Evolutionary conservation across 768 basidiomycete genomes (phyloP).

Genomic region (Neoboletus subvelutipes): DNA sequence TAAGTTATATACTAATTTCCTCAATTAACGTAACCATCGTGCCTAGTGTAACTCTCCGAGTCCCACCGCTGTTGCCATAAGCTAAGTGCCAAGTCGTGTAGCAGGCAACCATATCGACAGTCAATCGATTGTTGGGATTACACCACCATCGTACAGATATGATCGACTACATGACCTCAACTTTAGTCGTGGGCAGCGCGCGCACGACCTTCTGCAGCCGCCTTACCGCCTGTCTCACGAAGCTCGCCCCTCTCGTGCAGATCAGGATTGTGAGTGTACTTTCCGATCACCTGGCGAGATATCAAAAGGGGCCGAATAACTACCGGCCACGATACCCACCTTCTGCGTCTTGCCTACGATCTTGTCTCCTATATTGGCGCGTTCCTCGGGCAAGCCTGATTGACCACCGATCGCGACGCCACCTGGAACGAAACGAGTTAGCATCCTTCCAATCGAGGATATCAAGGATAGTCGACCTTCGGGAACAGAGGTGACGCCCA

Average conservation of each 20-base stretch:
- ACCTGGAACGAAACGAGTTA: conserved; percentile 16
- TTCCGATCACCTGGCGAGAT: conserved; percentile 45
- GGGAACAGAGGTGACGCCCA: conserved; percentile 37
- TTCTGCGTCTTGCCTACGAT: conserved; percentile 58
- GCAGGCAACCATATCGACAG: neutral
- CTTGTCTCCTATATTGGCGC: conserved; percentile 50
- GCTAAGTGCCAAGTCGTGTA: too few species aligned
- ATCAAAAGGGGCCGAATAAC: neutral
- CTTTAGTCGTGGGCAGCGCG: conserved; percentile 42
- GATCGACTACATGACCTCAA: neutral
- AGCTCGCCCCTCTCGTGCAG: conserved; percentile 58
- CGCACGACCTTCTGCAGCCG: conserved; percentile 41
- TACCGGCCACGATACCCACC: conserved; percentile 29
- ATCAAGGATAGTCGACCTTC: conserved; percentile 28
- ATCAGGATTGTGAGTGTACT: conserved; percentile 45
- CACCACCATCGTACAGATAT: conserved; percentile 1
- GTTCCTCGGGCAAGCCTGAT: conserved; percentile 30
- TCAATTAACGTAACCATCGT: too few species aligned
- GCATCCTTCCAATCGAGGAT: neutral
- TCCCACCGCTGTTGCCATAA: too few species aligned
- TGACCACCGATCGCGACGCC: conserved; percentile 30
- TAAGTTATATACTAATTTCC: too few species aligned
- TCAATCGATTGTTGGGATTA: neutral
- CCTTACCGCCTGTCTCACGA: conserved; percentile 53
- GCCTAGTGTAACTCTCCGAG: too few species aligned